phyloP scores from a whole-genome alignment of 140 eudicot genomes.

The Senecio squalidus region DNA sequence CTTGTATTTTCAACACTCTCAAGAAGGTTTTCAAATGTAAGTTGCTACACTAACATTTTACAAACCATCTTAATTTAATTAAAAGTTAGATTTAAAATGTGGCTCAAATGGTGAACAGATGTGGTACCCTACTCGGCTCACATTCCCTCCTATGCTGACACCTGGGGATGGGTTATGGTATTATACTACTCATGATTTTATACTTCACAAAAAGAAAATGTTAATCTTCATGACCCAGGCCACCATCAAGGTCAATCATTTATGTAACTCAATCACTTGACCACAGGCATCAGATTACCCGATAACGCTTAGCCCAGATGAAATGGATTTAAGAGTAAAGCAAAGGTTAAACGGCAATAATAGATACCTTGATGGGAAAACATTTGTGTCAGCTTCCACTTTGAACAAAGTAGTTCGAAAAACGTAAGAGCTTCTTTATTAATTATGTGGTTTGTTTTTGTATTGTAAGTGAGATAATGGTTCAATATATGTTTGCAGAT shows the following conservation, averaged over 20 bases:
- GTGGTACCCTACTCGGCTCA: slow-evolving; percentile 75
- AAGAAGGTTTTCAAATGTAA: slow-evolving; percentile 89
- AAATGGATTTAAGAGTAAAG: slow-evolving; percentile 78
- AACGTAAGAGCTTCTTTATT: slow-evolving; percentile 41
- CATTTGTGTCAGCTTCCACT: slow-evolving; percentile 77
- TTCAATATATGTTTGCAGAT: slow-evolving; percentile 31
- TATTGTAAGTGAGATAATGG: not conserved
- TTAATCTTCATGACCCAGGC: too few species aligned
- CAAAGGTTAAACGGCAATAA: slow-evolving; percentile 74
- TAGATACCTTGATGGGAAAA: slow-evolving; percentile 75
- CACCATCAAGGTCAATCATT: not conserved
- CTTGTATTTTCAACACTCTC: slow-evolving; percentile 85
- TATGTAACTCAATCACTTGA: slow-evolving; percentile 11
- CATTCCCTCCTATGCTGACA: slow-evolving; percentile 82
- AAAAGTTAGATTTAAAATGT: not conserved
- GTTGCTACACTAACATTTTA: slow-evolving; percentile 11
- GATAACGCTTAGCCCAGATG: slow-evolving; percentile 48
- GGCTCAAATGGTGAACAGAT: slow-evolving; percentile 34
- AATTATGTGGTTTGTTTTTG: not conserved
- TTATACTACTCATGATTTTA: not conserved
- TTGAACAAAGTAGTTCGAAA: slow-evolving; percentile 83
- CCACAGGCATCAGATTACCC: slow-evolving; percentile 47
- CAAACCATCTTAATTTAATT: not conserved
- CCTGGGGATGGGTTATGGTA: slow-evolving; percentile 91
- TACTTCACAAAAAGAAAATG: not conserved